Evolutionary conservation across 2,329 filamentous ascomycete genomes (phyloP).

Genomic region (Pyrenochaeta sp.): DNA sequence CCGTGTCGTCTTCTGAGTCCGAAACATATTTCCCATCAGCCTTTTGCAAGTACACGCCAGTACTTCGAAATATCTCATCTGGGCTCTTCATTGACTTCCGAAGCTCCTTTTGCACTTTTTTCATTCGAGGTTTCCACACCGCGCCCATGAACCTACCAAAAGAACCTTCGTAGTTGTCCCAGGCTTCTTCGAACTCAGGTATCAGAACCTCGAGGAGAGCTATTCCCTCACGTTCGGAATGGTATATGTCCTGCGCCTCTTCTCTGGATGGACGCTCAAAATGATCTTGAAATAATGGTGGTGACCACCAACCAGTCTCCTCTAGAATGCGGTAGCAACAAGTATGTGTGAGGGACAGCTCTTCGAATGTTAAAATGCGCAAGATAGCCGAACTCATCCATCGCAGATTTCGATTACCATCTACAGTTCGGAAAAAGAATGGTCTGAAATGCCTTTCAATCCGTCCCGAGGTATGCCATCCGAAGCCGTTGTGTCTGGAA

Average conservation of each 20-base stretch:
- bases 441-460: too few species aligned
- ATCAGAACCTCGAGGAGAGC: not conserved
- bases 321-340: conserved; percentile 1
- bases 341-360: not conserved
- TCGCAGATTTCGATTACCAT: too few species aligned
- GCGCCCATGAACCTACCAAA: not conserved
- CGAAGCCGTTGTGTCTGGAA: too few species aligned
- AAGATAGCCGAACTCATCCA: too few species aligned
- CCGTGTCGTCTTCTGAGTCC: too few species aligned
- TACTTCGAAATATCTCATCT: too few species aligned
- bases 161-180: not conserved
- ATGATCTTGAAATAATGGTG: too few species aligned
- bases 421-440: too few species aligned
- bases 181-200: not conserved
- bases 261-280: not conserved
- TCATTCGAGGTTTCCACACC: conserved; percentile 2
- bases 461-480: too few species aligned
- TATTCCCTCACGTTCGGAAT: not conserved
- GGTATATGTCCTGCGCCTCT: not conserved
- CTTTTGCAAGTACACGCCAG: too few species aligned
- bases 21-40: too few species aligned
- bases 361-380: not conserved
- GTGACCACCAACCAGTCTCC: not conserved
- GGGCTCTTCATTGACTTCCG: too few species aligned
- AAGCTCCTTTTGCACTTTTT: not conserved